Evolutionary conservation across 176 grass and related monocot species (phyloP), one percentile per base, ranked within the genome.

Genomic region (Puccinellia tenuiflora): DNA sequence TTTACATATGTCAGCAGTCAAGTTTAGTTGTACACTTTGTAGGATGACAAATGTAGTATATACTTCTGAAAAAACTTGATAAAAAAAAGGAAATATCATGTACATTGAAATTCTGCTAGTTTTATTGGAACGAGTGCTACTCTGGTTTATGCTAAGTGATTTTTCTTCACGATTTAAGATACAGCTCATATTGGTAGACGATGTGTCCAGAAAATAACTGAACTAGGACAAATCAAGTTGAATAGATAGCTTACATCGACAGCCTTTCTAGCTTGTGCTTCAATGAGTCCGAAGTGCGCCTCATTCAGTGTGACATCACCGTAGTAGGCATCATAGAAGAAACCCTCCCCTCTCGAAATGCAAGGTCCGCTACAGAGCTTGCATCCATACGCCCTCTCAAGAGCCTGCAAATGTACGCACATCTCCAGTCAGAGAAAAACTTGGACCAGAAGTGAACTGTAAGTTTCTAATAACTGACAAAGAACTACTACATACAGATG

Each of bases 301-400:
- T 98, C 92, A 22, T 93, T 98, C 84, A 98, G 79, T 39, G 95
- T 98, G 64, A 89, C 59, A 29, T 91, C 84, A 30, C 92, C 40
- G 82, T 98, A 98, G 78, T 89, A 92, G 57, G 92, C 95, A 90
- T 98, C 95, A 74, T 98, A 98, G 76, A 93, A 98, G 86, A 98
- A 98, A 56, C 95, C 95, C 86, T 94, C 92, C 63, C 95, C 95
- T 93, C 92, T 94, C 78, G 95, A 94, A n/a, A 88, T 92, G 59
- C 95, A 97, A 18, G 95, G 95, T 0, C 95, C 95, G 91, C 94
- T 97, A 33, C 95, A 97, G 64, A 97, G 79, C 84, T 91, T 94
- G 88, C 92, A 97, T 31, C 95, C 95, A 82, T 94, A 97, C 60
- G 86, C 95, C 86, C 85, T 91, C 80, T 97, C 95, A 80, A 94